Base-by-base conservation (phyloP, 345 rosid species). In the Adansonia digitata region DNA sequence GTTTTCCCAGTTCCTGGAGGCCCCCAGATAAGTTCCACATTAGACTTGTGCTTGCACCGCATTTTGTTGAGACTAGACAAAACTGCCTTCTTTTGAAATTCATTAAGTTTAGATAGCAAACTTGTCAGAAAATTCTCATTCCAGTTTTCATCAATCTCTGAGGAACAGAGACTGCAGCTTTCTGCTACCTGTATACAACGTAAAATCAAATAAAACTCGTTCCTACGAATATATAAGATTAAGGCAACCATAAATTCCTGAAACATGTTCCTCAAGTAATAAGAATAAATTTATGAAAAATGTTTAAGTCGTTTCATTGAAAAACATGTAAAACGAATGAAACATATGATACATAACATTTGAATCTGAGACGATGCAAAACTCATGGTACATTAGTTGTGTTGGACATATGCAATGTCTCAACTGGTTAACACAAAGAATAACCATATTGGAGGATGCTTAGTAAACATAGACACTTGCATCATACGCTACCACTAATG, bases 1-100 rank as follows among this genome's bases (percentile, higher is more conserved):
- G 89, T 88, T 74, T 88, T 88, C 35, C 91, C 91, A 2, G 87
- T 86, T 60, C 89, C 89, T 2, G 88, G 87, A 0, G 86, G 87
- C 8, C 88, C 91, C 89, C 85, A 84, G 18, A 88, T 75, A 29
- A 86, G 84, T 63, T 83, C 80, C 22, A 88, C 81, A 3, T 57
- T 8, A 2, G 80, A 66, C 78, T 59, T 73, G 59, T 83, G 84
- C 39, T 59, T 31, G 73, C 84, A 81, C 14, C 51, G 45, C 17
- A 68, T 29, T 71, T 68, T 78, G 51, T 12, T 7, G 45, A 88
- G 81, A 48, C 86, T 75, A 18, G 71, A 34, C 9, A 40, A 46
- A 17, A 84, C 62, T 1, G 86, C 82, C n/a, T 71, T 52, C 2
- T 7, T 15, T 69, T 88, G 89, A 40, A 78, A 83, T 22, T 77